Conservation (phyloP, 1,284 basidiomycete genomes). For the Rhodotorula sp. region DNA sequence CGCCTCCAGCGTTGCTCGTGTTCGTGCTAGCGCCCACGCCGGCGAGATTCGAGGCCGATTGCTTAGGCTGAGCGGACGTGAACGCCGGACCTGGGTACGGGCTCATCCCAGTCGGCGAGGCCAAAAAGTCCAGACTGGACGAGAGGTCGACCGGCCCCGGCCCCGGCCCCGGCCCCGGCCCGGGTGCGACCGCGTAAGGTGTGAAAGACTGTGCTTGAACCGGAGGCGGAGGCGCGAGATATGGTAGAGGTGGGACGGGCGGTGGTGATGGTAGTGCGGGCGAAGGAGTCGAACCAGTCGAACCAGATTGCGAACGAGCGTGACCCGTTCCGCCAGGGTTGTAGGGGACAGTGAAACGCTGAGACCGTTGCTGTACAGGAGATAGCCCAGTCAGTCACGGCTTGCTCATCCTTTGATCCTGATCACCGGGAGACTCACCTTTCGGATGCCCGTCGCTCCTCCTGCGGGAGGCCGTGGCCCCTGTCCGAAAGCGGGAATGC, state of each 20-base stretch:
- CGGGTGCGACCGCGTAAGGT: not conserved
- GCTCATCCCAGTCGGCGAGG: constrained; percentile 9
- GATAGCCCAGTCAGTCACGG: no score
- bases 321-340: no score
- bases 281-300: no score
- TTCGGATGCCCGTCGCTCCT: no score
- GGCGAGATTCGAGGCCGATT: not conserved
- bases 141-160: not conserved
- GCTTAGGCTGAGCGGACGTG: not conserved
- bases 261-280: constrained; percentile 65
- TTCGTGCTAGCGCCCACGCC: not conserved
- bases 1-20: not conserved
- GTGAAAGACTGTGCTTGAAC: constrained; percentile 13
- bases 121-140: constrained; percentile 2
- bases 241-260: constrained; percentile 17
- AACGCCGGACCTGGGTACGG: constrained; percentile 10
- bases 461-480: no score
- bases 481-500: no score
- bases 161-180: no score
- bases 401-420: no score
- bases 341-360: no score
- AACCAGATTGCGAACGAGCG: no score
- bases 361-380: no score
- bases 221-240: constrained; percentile 24
- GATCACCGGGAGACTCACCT: no score